These are phyloP conservation scores for Ogataea siamensis DNA, from an alignment of 805 yeast genomes.

Conservation along the genomic window DNA sequence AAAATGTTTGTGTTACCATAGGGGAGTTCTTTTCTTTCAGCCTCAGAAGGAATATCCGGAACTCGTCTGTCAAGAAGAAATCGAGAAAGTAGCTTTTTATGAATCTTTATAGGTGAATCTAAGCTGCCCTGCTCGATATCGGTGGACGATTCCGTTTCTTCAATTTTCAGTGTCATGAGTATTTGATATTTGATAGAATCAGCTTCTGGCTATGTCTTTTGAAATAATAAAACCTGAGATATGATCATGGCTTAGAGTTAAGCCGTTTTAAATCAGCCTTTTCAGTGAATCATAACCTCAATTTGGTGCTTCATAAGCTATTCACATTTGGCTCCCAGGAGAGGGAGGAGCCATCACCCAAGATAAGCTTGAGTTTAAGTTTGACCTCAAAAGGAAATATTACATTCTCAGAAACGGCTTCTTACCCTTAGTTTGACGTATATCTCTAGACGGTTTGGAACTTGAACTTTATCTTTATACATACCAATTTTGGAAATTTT, in stretches of 20 bases:
- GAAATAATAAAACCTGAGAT: not conserved
- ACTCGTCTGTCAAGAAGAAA: not conserved
- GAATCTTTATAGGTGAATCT: not conserved
- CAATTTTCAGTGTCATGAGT: not conserved
- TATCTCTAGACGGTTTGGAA: not conserved
- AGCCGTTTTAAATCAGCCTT: not conserved
- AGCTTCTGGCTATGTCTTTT: not conserved
- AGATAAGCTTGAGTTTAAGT: not conserved
- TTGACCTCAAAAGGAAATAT: not conserved
- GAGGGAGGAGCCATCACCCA: not conserved
- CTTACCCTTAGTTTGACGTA: not conserved
- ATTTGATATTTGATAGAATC: not conserved
- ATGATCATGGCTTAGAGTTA: not conserved
- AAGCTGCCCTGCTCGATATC: not conserved
- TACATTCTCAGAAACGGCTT: not conserved
- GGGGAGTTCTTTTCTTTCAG: not conserved
- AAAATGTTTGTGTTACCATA: conserved; percentile 1
- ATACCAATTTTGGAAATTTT: conserved; percentile 1
- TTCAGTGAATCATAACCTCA: not conserved
- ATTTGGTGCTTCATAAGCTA: not conserved
- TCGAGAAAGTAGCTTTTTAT: not conserved
- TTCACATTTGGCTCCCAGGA: not conserved
- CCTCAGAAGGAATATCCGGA: not conserved
- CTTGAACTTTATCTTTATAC: not conserved
- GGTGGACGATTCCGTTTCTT: not conserved